Percentiles rank a stretch among this genome's conserved stretches.
These are phyloP conservation scores for Juncus inflexus DNA, from an alignment of 176 grass and related monocot genomes.

Conservation along the genomic window DNA sequence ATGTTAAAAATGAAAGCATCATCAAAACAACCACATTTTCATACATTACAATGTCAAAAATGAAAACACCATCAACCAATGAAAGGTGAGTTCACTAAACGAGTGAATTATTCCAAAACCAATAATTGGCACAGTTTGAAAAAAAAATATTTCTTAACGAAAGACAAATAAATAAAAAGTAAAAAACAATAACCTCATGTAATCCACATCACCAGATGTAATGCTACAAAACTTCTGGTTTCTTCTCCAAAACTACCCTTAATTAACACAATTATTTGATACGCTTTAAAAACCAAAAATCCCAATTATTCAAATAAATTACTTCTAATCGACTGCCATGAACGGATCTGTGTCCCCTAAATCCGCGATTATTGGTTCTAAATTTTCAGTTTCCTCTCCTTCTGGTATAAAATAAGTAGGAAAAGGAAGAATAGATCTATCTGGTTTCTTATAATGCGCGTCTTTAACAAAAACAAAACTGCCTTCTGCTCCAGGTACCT, in stretches of 20 bases:
- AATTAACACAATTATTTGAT: background rate
- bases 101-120: no score
- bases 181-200: constrained; percentile 10
- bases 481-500: constrained; percentile 95
- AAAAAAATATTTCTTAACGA: no score
- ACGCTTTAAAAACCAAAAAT: constrained; percentile 14
- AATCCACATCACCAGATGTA: constrained; percentile 11
- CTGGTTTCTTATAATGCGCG: constrained; percentile 86
- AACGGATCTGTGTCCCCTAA: constrained; percentile 84
- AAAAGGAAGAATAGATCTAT: constrained; percentile 62
- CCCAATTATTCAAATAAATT: constrained; percentile 13
- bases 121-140: no score
- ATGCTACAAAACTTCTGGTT: background rate
- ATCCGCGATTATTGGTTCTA: constrained; percentile 55
- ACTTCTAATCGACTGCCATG: constrained; percentile 62
- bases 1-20: no score
- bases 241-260: no score
- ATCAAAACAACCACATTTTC: no score
- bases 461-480: constrained; percentile 92
- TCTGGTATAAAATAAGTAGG: constrained; percentile 65
- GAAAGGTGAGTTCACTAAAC: no score
- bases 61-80: no score
- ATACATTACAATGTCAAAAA: no score
- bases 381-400: constrained; percentile 47
- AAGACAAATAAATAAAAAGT: background rate